phyloP scores from a whole-genome alignment of 2,329 filamentous ascomycete species.

The Penicillium sp. region DNA sequence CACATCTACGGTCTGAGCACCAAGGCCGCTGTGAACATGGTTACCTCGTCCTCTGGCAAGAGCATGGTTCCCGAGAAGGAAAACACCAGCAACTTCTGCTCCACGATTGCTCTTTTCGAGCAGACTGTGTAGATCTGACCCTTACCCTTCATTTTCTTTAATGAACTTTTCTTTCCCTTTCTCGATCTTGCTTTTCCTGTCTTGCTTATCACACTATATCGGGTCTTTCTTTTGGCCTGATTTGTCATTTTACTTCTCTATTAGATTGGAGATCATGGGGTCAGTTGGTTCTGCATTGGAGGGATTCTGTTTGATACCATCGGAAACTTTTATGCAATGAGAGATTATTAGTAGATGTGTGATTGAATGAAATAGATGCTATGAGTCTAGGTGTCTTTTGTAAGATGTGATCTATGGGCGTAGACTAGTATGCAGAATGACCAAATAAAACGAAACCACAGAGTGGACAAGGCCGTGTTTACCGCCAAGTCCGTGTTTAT shows the following conservation, averaged over 20 bases:
- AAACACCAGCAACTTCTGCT: constrained; percentile 42
- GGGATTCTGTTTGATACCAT: constrained; percentile 9
- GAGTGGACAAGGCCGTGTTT: too few species aligned
- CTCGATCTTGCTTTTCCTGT: neutral
- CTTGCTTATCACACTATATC: neutral
- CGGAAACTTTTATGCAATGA: constrained; percentile 2
- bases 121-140: constrained; percentile 19
- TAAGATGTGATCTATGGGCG: too few species aligned
- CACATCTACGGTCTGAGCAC: constrained; percentile 66
- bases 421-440: too few species aligned
- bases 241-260: constrained; percentile 4
- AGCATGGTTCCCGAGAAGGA: constrained; percentile 37
- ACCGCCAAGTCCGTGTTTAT: too few species aligned
- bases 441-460: too few species aligned
- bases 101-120: constrained; percentile 43
- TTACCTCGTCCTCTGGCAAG: constrained; percentile 45
- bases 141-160: neutral
- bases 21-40: constrained; percentile 69
- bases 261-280: constrained; percentile 2
- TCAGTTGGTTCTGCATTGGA: neutral
- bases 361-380: constrained; percentile 6
- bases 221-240: neutral
- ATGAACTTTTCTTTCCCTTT: neutral
- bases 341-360: constrained; percentile 14
- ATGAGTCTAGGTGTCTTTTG: neutral